Conservation (phyloP, 1,139 yeast genomes). For the Pichia sp. region DNA sequence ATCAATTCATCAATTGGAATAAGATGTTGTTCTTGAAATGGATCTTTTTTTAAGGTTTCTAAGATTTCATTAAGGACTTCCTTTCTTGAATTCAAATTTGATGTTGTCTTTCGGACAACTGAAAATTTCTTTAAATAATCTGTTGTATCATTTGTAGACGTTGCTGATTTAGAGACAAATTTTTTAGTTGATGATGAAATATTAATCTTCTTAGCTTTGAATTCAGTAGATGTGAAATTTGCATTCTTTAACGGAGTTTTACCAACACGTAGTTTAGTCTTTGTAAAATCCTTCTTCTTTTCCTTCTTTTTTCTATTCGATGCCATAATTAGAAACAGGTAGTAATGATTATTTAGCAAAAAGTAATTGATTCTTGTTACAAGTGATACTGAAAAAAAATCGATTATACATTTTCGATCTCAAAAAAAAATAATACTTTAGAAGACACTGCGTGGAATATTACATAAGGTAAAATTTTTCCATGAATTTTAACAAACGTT, state of each 20-base stretch:
- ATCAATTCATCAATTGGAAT: slow-evolving; percentile 53
- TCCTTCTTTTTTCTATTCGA: slow-evolving; percentile 43
- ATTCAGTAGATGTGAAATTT: slow-evolving; percentile 80
- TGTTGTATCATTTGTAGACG: background rate
- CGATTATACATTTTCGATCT: background rate
- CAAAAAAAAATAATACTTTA: too few relatives aligned
- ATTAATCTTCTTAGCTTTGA: slow-evolving; percentile 60
- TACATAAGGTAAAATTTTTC: too few relatives aligned
- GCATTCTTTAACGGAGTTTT: slow-evolving; percentile 65
- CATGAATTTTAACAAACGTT: too few relatives aligned
- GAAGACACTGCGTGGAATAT: too few relatives aligned
- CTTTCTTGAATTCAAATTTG: slow-evolving; percentile 21
- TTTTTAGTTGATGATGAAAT: slow-evolving; percentile 14
- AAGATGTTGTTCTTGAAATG: slow-evolving; percentile 33
- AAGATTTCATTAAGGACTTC: slow-evolving; percentile 17
- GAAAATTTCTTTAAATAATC: slow-evolving; percentile 56
- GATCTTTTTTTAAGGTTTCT: slow-evolving; percentile 21
- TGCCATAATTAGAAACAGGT: slow-evolving; percentile 7
- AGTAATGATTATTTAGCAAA: background rate
- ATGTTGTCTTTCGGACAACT: slow-evolving; percentile 51
- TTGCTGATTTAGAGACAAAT: slow-evolving; percentile 3
- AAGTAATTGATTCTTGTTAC: background rate
- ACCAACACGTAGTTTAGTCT: slow-evolving; percentile 84
- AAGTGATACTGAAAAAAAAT: background rate
- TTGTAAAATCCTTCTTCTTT: slow-evolving; percentile 68